A percentile compares a stretch with the other conserved stretches of the same genome.
Evolutionary conservation across 139 green algal species (phyloP).

Genomic region (Trebouxia sp.): DNA sequence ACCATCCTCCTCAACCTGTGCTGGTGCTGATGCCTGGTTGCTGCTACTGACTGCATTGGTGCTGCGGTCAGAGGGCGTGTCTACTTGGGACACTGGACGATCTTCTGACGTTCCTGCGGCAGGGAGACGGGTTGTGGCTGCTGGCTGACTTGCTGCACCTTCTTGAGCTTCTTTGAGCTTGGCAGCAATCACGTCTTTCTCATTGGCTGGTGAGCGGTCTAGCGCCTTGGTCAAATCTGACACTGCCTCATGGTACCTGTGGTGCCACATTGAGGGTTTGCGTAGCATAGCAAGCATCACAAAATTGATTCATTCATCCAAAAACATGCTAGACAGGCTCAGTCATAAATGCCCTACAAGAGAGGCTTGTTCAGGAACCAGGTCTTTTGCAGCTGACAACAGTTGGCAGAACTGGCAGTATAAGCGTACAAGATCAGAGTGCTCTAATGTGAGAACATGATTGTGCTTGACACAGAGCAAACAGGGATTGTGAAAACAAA

Average conservation of each 20-base stretch:
- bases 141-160: background rate
- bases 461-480: background rate
- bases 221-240: background rate
- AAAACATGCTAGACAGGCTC: background rate
- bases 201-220: background rate
- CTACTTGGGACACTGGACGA: background rate
- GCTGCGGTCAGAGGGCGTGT: background rate
- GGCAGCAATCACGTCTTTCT: conserved; percentile 14
- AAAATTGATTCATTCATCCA: background rate
- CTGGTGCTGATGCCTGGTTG: background rate
- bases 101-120: background rate
- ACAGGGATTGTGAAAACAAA: background rate
- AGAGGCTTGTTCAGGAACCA: too few relatives aligned
- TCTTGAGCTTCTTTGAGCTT: conserved; percentile 25
- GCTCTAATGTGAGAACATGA: background rate
- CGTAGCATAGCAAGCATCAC: background rate
- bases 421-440: background rate
- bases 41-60: background rate
- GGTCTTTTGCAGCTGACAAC: background rate
- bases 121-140: background rate
- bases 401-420: background rate
- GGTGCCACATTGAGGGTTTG: background rate
- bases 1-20: background rate
- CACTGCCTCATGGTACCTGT: conserved; percentile 15
- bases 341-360: background rate